Percentiles rank a stretch among this genome's conserved stretches.
phyloP scores from a whole-genome alignment of 495 filamentous ascomycete genomes.

The Aspergillus baeticus region DNA sequence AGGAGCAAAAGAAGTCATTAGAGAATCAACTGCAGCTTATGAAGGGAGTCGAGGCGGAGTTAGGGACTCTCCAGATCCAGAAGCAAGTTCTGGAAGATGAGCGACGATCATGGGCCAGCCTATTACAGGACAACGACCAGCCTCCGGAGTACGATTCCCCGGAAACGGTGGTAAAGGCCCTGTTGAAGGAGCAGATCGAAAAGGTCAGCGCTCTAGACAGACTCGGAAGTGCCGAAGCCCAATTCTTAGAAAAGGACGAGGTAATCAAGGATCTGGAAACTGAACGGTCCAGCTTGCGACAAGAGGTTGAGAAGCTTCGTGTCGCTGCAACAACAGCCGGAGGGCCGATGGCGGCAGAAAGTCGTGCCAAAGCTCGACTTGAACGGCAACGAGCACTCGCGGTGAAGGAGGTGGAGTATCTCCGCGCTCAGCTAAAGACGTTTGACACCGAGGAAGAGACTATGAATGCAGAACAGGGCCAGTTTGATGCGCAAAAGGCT shows the following conservation, averaged over 20 bases:
- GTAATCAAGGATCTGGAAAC: constrained; percentile 69
- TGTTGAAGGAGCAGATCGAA: constrained; percentile 79
- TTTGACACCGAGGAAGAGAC: constrained; percentile 89
- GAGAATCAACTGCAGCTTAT: constrained; percentile 75
- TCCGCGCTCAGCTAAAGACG: constrained; percentile 87
- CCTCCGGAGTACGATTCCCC: constrained; percentile 79
- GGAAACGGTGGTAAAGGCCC: constrained; percentile 79
- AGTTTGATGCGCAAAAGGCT: constrained; percentile 71
- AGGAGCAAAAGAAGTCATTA: constrained; percentile 88
- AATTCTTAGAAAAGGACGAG: constrained; percentile 76
- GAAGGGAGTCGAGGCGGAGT: constrained; percentile 69
- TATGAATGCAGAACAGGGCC: constrained; percentile 66
- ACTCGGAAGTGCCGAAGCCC: constrained; percentile 74
- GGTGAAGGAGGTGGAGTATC: constrained; percentile 87
- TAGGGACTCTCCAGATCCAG: constrained; percentile 75
- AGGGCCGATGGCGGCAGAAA: constrained; percentile 41
- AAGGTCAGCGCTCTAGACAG: constrained; percentile 73
- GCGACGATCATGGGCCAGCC: constrained; percentile 78
- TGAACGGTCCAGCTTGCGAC: constrained; percentile 56
- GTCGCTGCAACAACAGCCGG: constrained; percentile 28
- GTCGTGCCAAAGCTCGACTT: constrained; percentile 62
- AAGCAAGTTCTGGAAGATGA: constrained; percentile 89
- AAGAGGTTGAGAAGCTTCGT: constrained; percentile 71
- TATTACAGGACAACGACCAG: constrained; percentile 67
- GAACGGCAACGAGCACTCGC: constrained; percentile 85